phyloP scores from a whole-genome alignment of 345 rosid genomes.

The Hibiscus syriacus region DNA sequence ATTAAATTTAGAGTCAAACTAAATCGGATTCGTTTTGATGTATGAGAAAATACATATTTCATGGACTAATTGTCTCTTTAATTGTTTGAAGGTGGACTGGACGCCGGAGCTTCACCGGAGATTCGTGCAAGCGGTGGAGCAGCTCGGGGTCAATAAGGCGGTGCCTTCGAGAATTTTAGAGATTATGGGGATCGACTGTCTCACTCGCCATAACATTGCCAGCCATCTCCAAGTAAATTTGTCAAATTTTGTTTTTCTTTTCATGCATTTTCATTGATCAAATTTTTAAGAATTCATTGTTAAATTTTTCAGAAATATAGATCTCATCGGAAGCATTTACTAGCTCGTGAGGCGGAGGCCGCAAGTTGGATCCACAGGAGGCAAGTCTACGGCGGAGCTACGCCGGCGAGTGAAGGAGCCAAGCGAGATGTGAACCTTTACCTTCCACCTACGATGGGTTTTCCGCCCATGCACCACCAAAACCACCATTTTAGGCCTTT shows the following conservation, averaged over 20 bases:
- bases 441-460: constrained; percentile 66
- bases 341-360: constrained; percentile 81
- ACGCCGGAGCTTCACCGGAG: constrained; percentile 87
- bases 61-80: constrained; percentile 9
- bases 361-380: constrained; percentile 71
- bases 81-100: constrained; percentile 80
- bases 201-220: constrained; percentile 93
- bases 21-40: no score
- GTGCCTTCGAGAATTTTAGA: constrained; percentile 91
- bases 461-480: constrained; percentile 51
- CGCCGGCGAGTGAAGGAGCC: no score
- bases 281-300: neutral
- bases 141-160: constrained; percentile 88
- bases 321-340: constrained; percentile 16
- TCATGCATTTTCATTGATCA: neutral
- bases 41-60: no score
- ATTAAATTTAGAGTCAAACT: no score
- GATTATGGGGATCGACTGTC: constrained; percentile 77
- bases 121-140: constrained; percentile 92
- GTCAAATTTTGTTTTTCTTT: neutral
- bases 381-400: constrained; percentile 45
- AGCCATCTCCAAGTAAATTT: constrained; percentile 81
- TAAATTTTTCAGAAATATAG: constrained; percentile 62
- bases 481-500: constrained; percentile 54
- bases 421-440: constrained; percentile 40